Evolutionary conservation across 331 rosid species (phyloP).

Genomic region (Quercus phellos): DNA sequence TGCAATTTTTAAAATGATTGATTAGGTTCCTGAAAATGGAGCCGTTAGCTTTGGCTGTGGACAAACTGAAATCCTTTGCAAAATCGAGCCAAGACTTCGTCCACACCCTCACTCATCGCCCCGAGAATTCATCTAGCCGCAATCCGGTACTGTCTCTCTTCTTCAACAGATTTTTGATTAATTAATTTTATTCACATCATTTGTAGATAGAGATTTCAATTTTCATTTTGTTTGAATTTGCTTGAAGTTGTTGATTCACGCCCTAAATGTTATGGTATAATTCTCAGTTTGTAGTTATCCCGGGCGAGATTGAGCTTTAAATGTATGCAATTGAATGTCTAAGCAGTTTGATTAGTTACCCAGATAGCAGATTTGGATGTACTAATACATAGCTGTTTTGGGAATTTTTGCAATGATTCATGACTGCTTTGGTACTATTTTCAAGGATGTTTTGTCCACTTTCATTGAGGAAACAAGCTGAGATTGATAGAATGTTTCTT

Average conservation of each 20-base stretch:
- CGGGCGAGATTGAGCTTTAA: background rate
- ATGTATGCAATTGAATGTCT: background rate
- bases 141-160: conserved; percentile 50
- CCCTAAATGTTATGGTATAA: background rate
- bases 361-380: background rate
- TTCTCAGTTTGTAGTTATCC: no score
- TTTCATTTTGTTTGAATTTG: background rate
- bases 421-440: background rate
- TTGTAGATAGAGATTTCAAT: background rate
- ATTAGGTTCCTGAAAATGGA: conserved; percentile 46
- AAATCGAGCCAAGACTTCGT: conserved; percentile 55
- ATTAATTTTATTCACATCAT: background rate
- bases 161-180: background rate
- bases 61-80: conserved; percentile 45
- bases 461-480: background rate
- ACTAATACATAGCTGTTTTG: background rate
- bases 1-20: no score
- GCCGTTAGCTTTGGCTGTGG: conserved; percentile 29
- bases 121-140: conserved; percentile 35
- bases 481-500: background rate
- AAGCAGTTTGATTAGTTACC: background rate
- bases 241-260: background rate
- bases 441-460: background rate
- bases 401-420: background rate
- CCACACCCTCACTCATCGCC: conserved; percentile 34